Evolutionary conservation across 257 asterid species (phyloP), one percentile per base, ranked within the genome.

Genomic region (Ilex asprella): DNA sequence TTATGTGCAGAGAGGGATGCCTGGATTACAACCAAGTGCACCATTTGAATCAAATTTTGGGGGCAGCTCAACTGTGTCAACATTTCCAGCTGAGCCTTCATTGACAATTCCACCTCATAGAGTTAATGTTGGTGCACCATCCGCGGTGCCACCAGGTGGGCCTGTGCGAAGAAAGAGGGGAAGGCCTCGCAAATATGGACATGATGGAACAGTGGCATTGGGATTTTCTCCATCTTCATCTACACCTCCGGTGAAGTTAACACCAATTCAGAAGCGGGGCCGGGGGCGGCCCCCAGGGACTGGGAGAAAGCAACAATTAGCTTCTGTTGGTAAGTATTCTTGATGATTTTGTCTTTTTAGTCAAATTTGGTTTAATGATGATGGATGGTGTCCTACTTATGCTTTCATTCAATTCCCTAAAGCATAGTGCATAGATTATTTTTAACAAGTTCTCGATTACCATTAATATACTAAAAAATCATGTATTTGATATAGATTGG

Each of bases 141-240:
- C 82, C 43, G 66, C 73, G 50, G 60, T 78, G 77, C 79, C 76
- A 59, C 89, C 77, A 64, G 82, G 83, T 12, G 89, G 79, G 67
- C 87, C 89, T 21, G 73, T 85, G 59, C 85, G 96, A 12, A 80
- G 96, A 63, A 86, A 88, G 67, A 71, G 96, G 57, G 96, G 96
- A 30, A 83, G 95, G 62, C 96, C 96, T 1, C 75, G 95, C 63
- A 88, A 88, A 63, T 88, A 88, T 65, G 96, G 95, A 56, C 82
- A 78, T 11, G 86, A 75, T 67, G 85, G 82, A 12, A 78, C 77
- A 4, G 84, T 78, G 58, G 73, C 90, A 0, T 73, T 80, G 69
- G 78, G 77, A 12, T 62, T 82, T 64, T 71, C 74, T 10, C 79
- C 87, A 1, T 71, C 86, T 32, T 59, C 83, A 55, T 75, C 95